Evolutionary conservation across 2,329 filamentous ascomycete species (phyloP), one percentile per base, ranked within the genome.

Genomic region (Metarhizium anisopliae): DNA sequence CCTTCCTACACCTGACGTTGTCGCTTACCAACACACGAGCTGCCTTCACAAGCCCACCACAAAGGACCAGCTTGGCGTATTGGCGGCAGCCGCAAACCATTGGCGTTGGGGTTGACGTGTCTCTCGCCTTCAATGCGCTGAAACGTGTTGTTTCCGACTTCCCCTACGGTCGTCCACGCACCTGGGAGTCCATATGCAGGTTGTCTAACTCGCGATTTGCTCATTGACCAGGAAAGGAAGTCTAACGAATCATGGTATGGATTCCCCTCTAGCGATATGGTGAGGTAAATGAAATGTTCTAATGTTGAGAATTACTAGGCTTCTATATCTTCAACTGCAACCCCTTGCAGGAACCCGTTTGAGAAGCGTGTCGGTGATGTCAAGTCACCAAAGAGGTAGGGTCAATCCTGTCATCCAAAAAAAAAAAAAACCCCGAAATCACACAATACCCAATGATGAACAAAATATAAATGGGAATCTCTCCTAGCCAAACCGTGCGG

Each of bases 401-500:
- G 81, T 6, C 10, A 29, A 56, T 18, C 32, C 30, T 20, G 43
- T 25, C 14, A 25, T 13, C 3, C 11, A n/a, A 40, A 13, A 43
- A 40, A 13, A 43, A 36, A n/a, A 40, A 10, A 43, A 36, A 7
- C n/a, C 35, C 6, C 32, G 18, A 16, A 29, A 45, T 35, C 18
- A 20, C 32, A 10, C 20, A 10, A 14, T 61, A 76, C 32, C 10
- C 65, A 25, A 77, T 84, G 79, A 95, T 95, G 92, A 95, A 89
- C 78, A 80, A 25, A 76, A 80, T 85, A 86, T 89, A 86, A 95
- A 96, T 99, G 94, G 94, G 94, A 99, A 99, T 99, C 94, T 99
- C 95, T 99, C 94, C 88, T 90, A 97, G 89, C 81, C 13, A 51
- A 83, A 75, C 71, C 74, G 81, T 99, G 94, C 89, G 87, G 94